A percentile compares a stretch with the other conserved stretches of the same genome.
phyloP scores from a whole-genome alignment of 768 basidiomycete species.

The Leccinum ochraceum region DNA sequence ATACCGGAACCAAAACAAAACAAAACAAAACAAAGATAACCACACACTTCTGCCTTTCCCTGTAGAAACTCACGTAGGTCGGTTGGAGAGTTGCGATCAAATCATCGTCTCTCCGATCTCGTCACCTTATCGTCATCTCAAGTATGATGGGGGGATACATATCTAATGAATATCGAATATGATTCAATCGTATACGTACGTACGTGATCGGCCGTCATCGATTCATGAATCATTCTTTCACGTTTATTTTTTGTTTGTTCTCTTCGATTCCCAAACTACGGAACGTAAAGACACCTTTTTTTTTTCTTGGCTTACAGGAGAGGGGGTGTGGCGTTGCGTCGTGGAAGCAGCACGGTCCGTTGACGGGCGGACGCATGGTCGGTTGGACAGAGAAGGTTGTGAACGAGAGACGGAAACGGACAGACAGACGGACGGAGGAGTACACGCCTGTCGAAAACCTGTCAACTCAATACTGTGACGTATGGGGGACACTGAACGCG shows the following conservation, averaged over 20 bases:
- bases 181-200: not conserved
- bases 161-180: no score
- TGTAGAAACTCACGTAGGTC: not conserved
- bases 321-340: conserved; percentile 11
- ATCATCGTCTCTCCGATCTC: no score
- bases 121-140: no score
- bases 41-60: no score
- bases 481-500: not conserved
- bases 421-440: not conserved
- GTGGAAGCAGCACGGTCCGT: conserved; percentile 3
- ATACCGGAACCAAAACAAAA: not conserved
- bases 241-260: not conserved
- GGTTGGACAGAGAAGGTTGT: not conserved
- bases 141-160: no score
- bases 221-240: not conserved
- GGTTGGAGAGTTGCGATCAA: no score
- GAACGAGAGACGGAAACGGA: not conserved
- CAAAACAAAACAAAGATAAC: no score
- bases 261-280: not conserved
- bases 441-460: not conserved
- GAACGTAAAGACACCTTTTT: not conserved
- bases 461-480: not conserved
- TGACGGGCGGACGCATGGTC: not conserved
- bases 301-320: not conserved
- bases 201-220: not conserved